Percentiles rank a stretch among this genome's conserved stretches.
Evolutionary conservation across 2,329 filamentous ascomycete genomes (phyloP).

Genomic region (Acrocalymma vagum): DNA sequence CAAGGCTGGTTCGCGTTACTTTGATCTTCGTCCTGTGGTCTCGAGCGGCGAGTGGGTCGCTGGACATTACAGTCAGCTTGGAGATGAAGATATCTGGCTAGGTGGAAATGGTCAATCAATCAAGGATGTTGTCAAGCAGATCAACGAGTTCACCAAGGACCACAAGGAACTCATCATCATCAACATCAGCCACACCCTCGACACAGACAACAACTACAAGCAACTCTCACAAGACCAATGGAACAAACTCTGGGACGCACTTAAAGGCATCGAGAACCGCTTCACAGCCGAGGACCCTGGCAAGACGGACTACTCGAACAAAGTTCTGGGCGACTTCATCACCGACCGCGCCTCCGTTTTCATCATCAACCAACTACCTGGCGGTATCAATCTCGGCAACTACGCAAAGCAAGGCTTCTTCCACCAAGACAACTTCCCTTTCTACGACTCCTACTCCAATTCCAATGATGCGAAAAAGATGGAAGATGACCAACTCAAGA

Average conservation of each 20-base stretch:
- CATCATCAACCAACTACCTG: slow-evolving; percentile 42
- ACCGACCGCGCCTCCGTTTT: slow-evolving; percentile 45
- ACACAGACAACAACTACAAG: slow-evolving; percentile 50
- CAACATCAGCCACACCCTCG: slow-evolving; percentile 55
- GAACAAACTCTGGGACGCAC: slow-evolving; percentile 53
- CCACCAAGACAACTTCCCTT: slow-evolving; percentile 39
- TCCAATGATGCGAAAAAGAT: slow-evolving; percentile 41
- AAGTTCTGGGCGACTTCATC: slow-evolving; percentile 48
- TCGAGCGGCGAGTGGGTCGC: slow-evolving; percentile 52
- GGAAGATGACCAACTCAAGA: slow-evolving; percentile 47
- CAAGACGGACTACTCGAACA: slow-evolving; percentile 38
- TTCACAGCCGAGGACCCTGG: slow-evolving; percentile 32
- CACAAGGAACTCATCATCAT: slow-evolving; percentile 58
- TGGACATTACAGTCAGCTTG: slow-evolving; percentile 52
- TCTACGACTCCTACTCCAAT: slow-evolving; percentile 47
- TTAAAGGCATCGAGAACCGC: slow-evolving; percentile 54
- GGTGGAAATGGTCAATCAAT: slow-evolving; percentile 58
- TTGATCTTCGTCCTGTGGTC: slow-evolving; percentile 57
- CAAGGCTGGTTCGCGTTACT: slow-evolving; percentile 56
- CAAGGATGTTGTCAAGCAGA: slow-evolving; percentile 52
- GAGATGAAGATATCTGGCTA: slow-evolving; percentile 46
- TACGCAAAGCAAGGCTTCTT: slow-evolving; percentile 48
- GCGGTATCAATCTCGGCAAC: slow-evolving; percentile 34
- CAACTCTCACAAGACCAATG: slow-evolving; percentile 51
- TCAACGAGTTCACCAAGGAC: slow-evolving; percentile 57